phyloP scores from a whole-genome alignment of 164 flowering plant species.

The Chimonanthus salicifolius region DNA sequence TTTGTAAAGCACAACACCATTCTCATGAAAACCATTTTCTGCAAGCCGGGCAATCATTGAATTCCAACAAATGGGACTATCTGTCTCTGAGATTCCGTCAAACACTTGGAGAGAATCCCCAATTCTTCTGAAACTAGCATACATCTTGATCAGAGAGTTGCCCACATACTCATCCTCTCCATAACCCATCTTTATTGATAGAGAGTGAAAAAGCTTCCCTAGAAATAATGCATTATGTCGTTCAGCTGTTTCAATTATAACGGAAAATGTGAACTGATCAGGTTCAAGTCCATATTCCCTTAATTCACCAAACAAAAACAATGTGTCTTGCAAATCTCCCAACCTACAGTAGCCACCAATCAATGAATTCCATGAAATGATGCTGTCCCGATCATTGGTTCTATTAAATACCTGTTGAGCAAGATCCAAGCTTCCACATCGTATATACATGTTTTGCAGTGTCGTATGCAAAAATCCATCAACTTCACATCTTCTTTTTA shows the following conservation, averaged over 20 bases:
- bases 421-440: conserved; percentile 44
- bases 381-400: neutral
- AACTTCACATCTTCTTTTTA: neutral
- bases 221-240: neutral
- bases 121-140: neutral
- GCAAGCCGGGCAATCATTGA: neutral
- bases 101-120: neutral
- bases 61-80: neutral
- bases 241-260: neutral
- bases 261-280: neutral
- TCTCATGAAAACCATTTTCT: neutral
- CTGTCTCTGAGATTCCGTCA: neutral
- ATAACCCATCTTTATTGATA: neutral
- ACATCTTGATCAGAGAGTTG: neutral
- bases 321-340: conserved; percentile 1
- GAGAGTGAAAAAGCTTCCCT: neutral
- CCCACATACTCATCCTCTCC: neutral
- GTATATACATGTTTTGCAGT: conserved; percentile 44
- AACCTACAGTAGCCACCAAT: conserved; percentile 7
- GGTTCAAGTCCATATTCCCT: neutral
- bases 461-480: neutral
- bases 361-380: conserved; percentile 10
- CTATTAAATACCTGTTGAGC: conserved; percentile 18
- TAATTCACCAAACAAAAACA: neutral
- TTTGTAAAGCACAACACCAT: neutral